Evolutionary conservation across 2,329 filamentous ascomycete genomes (phyloP), one percentile per base, ranked within the genome.

Genomic region (Pestalotiopsis sp.): DNA sequence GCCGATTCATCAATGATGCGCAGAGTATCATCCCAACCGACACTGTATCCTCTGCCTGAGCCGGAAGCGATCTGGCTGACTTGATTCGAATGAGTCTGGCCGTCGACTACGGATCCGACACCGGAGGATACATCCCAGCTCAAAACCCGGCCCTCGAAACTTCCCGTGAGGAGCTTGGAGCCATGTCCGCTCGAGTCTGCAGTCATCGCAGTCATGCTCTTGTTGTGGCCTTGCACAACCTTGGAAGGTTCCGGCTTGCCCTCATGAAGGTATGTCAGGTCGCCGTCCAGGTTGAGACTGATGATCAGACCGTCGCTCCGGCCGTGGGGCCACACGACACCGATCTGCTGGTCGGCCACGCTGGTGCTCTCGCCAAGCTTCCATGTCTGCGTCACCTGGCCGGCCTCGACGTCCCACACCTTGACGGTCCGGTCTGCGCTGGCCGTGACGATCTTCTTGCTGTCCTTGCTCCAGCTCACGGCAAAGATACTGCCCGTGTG

Each of bases 371-470:
- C 89, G 25, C 95, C 94, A 78, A 98, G 88, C 72, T 89, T 89
- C 96, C 96, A 99, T 31, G 89, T 93, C 79, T 97, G 93, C 7
- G 91, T 85, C 23, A 89, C 89, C 77, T 92, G 92, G 41, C 92
- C 93, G 14, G 90, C 86, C 77, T 97, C 93, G 2, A 89, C 90
- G 76, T 98, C 95, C 96, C 96, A 99, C 31, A 98, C 87, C 80
- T 94, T 95, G 67, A 99, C 93, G 0, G 94, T 98, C 82, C 96
- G 94, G 78, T 99, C 96, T 9, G 94, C 95, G 76, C 94, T 97
- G 17, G 94, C 93, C 1, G 96, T 99, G 36, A 93, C 95, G 72
- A 99, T 90, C 74, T 89, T 90, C 77, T 91, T 94, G 31, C 94
- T 94, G 78, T 98, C 94, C 70, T 90, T 89, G 1, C 93, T 89